phyloP scores from a whole-genome alignment of 1,139 yeast genomes.

The Starmera stellimalicola region DNA sequence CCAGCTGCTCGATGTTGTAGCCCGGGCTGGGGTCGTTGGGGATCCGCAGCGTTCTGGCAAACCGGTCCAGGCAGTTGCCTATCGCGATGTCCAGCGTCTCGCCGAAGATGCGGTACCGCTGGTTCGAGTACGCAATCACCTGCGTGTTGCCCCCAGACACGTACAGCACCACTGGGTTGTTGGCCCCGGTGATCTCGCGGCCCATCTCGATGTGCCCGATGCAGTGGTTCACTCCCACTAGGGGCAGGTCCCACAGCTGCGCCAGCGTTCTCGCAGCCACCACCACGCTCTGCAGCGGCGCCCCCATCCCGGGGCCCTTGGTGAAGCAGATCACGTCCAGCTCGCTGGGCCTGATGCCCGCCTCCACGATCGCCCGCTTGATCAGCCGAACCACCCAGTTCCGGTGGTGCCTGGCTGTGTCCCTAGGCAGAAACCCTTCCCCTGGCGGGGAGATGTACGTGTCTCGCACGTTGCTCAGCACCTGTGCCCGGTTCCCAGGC shows the following conservation, averaged over 20 bases:
- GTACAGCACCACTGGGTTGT: constrained; percentile 88
- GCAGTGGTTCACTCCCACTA: constrained; percentile 95
- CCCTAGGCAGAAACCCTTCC: constrained; percentile 92
- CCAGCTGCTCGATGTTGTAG: constrained; percentile 90
- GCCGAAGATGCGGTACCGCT: constrained; percentile 89
- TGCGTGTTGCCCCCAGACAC: constrained; percentile 99
- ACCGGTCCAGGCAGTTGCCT: constrained; percentile 92
- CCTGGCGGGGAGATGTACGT: constrained; percentile 97
- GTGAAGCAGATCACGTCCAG: constrained; percentile 91
- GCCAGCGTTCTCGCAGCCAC: constrained; percentile 85
- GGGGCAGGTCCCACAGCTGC: constrained; percentile 72
- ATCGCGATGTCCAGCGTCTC: constrained; percentile 96
- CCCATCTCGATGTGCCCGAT: constrained; percentile 99
- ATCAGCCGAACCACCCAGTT: constrained; percentile 89
- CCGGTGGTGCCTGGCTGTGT: constrained; percentile 92
- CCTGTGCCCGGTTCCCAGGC: constrained; percentile 52
- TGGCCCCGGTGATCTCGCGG: constrained; percentile 91
- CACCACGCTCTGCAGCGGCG: constrained; percentile 90
- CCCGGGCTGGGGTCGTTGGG: constrained; percentile 97
- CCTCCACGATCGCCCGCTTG: constrained; percentile 54
- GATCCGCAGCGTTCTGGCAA: constrained; percentile 82
- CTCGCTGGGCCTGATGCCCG: constrained; percentile 42
- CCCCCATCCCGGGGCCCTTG: constrained; percentile 99
- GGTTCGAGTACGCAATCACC: constrained; percentile 91
- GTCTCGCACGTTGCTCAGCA: constrained; percentile 82